Conservation (phyloP, 805 yeast species). For the Lachancea nothofagi region DNA sequence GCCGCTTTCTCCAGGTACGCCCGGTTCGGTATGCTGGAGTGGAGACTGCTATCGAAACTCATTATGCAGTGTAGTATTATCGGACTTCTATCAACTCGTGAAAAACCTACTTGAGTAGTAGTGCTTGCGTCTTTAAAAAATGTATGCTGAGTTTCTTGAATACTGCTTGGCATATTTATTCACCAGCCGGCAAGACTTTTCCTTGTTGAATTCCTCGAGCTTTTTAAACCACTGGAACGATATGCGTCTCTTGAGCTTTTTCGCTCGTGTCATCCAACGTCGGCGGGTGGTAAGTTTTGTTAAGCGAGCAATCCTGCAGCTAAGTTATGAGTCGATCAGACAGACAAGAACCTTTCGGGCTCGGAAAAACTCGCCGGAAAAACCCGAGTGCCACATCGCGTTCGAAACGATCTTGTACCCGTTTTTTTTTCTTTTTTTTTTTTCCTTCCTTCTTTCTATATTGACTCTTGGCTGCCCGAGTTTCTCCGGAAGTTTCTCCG, state of each 20-base stretch:
- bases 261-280: neutral
- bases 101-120: no score
- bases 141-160: no score
- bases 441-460: neutral
- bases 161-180: no score
- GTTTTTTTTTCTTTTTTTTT: neutral
- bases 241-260: no score
- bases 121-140: no score
- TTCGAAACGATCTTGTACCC: no score
- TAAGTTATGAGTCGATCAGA: neutral
- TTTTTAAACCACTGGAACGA: neutral
- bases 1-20: neutral
- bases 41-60: neutral
- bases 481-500: constrained; percentile 3
- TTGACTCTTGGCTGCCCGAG: neutral
- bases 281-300: constrained; percentile 1
- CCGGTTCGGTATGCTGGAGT: neutral
- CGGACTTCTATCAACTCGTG: no score
- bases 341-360: no score
- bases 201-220: no score
- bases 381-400: constrained; percentile 1
- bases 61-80: neutral
- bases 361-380: constrained; percentile 7
- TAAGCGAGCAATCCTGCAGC: no score
- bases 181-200: no score